These are phyloP conservation scores for Herpotrichia juniperi DNA, from an alignment of 2,329 filamentous ascomycete species.

Conservation along the genomic window DNA sequence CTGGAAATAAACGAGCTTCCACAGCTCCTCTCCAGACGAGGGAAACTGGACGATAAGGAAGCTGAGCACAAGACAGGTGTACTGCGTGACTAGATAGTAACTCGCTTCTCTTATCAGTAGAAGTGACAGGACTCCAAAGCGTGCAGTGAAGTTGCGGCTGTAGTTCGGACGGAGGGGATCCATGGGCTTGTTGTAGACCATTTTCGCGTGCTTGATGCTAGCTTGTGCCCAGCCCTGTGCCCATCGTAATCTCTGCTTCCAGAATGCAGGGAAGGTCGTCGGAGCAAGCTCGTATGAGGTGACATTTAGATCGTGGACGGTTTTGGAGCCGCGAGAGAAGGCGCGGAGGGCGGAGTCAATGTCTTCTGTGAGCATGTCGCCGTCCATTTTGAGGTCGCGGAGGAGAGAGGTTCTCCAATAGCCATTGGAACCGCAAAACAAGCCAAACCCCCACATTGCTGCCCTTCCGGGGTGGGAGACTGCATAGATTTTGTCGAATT, in stretches of 20 bases:
- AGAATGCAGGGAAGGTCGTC: constrained; percentile 51
- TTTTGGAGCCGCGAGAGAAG: constrained; percentile 50
- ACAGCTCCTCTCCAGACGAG: constrained; percentile 42
- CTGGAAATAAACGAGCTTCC: constrained; percentile 54
- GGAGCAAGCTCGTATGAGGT: constrained; percentile 57
- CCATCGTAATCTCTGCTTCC: constrained; percentile 59
- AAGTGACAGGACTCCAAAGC: constrained; percentile 54
- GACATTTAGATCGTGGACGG: constrained; percentile 57
- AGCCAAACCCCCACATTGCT: constrained; percentile 55
- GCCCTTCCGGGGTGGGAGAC: constrained; percentile 57
- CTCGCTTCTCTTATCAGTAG: constrained; percentile 54
- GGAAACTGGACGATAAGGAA: constrained; percentile 56
- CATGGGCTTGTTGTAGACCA: constrained; percentile 51
- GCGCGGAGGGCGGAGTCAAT: constrained; percentile 57
- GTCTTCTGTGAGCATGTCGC: constrained; percentile 58
- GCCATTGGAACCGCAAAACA: constrained; percentile 58
- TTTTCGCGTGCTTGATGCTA: constrained; percentile 49
- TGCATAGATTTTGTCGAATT: constrained; percentile 60
- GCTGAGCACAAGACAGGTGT: constrained; percentile 53
- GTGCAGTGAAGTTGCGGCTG: constrained; percentile 43
- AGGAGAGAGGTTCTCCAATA: constrained; percentile 56
- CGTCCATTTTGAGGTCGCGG: constrained; percentile 56
- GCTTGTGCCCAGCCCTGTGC: constrained; percentile 59
- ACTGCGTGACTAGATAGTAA: constrained; percentile 58
- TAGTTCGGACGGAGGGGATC: constrained; percentile 32